phyloP scores from a whole-genome alignment of 2,329 filamentous ascomycete species.

The Xylariaceae sp. region DNA sequence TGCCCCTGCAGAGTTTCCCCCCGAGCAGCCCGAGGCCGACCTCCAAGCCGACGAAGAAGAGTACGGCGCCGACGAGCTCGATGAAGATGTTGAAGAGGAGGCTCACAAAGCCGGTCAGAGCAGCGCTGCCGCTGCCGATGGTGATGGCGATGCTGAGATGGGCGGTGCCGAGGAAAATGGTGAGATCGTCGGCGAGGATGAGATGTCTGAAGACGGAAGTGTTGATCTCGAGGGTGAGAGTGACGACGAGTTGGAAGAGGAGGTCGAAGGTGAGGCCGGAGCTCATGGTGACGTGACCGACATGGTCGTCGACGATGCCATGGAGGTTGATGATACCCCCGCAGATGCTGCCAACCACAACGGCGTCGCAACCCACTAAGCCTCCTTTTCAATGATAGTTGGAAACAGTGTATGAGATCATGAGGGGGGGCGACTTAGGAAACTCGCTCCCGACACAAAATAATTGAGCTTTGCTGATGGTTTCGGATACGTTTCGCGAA shows the following conservation, averaged over 20 bases:
- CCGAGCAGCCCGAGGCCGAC: conserved; percentile 95
- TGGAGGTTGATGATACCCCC: conserved; percentile 38
- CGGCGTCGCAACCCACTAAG: conserved; percentile 27
- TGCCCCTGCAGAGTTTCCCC: conserved; percentile 91
- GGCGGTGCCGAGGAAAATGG: conserved; percentile 48
- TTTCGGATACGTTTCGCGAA: conserved; percentile 12
- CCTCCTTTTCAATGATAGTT: not conserved
- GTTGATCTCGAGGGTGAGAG: conserved; percentile 69
- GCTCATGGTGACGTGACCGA: conserved; percentile 29
- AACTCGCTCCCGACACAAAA: conserved; percentile 10
- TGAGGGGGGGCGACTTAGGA: conserved; percentile 10
- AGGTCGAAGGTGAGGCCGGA: conserved; percentile 41
- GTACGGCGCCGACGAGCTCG: conserved; percentile 87
- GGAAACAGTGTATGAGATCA: conserved; percentile 18
- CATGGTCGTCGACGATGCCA: conserved; percentile 36
- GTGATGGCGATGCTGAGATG: conserved; percentile 66
- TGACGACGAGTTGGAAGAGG: conserved; percentile 60
- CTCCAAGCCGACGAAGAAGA: conserved; percentile 76
- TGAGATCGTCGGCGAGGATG: conserved; percentile 55
- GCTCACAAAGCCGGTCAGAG: conserved; percentile 42
- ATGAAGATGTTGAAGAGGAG: conserved; percentile 55
- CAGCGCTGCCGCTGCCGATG: conserved; percentile 44
- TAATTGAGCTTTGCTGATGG: conserved; percentile 6
- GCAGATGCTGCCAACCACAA: conserved; percentile 24
- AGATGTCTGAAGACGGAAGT: conserved; percentile 60